These are phyloP conservation scores for Pinus tabuliformis DNA, from an alignment of 75 land plant species.

Conservation along the genomic window DNA sequence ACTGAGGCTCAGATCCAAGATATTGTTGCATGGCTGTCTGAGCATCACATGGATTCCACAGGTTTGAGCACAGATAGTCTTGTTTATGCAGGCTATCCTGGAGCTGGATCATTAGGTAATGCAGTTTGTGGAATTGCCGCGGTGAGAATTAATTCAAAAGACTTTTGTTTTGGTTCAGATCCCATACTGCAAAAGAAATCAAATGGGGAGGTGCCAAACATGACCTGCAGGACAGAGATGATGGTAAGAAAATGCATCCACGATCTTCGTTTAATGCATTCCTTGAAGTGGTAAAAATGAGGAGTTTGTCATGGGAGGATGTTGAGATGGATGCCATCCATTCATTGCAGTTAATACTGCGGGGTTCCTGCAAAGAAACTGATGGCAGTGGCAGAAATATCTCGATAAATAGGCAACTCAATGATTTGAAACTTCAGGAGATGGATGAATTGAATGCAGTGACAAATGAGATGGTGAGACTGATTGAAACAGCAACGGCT, in stretches of 20 bases:
- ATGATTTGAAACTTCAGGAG: slow-evolving; percentile 62
- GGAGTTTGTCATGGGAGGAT: slow-evolving; percentile 80
- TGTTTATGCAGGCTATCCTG: slow-evolving; percentile 77
- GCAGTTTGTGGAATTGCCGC: slow-evolving; percentile 83
- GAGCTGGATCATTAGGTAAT: slow-evolving; percentile 49
- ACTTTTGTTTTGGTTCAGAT: slow-evolving; percentile 82
- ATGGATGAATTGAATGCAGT: slow-evolving; percentile 69
- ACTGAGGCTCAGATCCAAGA: slow-evolving; percentile 54
- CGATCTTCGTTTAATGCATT: slow-evolving; percentile 84
- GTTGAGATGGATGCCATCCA: slow-evolving; percentile 93
- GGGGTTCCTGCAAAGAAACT: slow-evolving; percentile 49
- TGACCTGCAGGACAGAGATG: slow-evolving; percentile 60
- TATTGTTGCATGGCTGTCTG: slow-evolving; percentile 55
- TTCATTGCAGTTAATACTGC: slow-evolving; percentile 75
- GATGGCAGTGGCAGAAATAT: slow-evolving; percentile 16
- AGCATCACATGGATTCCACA: slow-evolving; percentile 66
- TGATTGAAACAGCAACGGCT: slow-evolving; percentile 81
- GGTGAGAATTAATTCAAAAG: slow-evolving; percentile 61
- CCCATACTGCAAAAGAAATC: slow-evolving; percentile 71
- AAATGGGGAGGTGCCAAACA: slow-evolving; percentile 88
- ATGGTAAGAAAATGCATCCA: slow-evolving; percentile 78
- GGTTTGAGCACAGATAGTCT: slow-evolving; percentile 82
- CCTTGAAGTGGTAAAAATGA: slow-evolving; percentile 66
- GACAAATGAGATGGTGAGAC: slow-evolving; percentile 82
- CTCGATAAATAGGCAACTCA: slow-evolving; percentile 38